Base-by-base conservation (phyloP, 768 basidiomycete species). In the Flagelloscypha sp. region DNA sequence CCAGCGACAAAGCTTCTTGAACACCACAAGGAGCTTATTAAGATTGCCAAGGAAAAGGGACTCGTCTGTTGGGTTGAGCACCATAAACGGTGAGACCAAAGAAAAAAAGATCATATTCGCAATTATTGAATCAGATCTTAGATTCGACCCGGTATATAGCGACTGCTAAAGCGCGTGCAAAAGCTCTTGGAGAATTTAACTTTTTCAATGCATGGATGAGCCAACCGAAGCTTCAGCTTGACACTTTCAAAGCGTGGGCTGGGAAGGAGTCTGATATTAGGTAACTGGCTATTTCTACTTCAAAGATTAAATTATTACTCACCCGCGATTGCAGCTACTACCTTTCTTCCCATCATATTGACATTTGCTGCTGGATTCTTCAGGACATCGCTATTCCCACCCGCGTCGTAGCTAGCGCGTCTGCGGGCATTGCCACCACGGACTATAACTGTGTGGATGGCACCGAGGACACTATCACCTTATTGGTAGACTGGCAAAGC, bases 161-260 rank as follows among this genome's bases (percentile, higher is more conserved):
- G 90, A 95, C n/a, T 53, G 92, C 89, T 24, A 81, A 77, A 49
- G 80, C 77, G 4, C 78, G 82, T 35, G 83, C 83, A 19, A 72
- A 68, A 18, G 59, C 72, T 6, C 68, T 93, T 17, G 88, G 90
- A 22, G 87, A 93, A 57, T 89, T 92, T 64, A 94, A 92, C 62
- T 94, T 89, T 61, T 94, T 90, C 75, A 86, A 67, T 47, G 86
- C 89, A 24, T 94, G 92, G 88, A 95, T 95, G 92, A 89, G 85
- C 51, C 92, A 94, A 57, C 92, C 92, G 27, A 95, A 95, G 62
- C 80, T 76, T 49, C 92, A 95, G 58, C 71, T 95, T 18, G 86
- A 90, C 58, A 94, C 92, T 0, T 95, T 94, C 76, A 78, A 79
- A 38, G 84, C 85, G 6, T 95, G 92, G 92, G 92, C 90, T 17